Conservation (phyloP, 768 basidiomycete species). For the Terana coerulea region DNA sequence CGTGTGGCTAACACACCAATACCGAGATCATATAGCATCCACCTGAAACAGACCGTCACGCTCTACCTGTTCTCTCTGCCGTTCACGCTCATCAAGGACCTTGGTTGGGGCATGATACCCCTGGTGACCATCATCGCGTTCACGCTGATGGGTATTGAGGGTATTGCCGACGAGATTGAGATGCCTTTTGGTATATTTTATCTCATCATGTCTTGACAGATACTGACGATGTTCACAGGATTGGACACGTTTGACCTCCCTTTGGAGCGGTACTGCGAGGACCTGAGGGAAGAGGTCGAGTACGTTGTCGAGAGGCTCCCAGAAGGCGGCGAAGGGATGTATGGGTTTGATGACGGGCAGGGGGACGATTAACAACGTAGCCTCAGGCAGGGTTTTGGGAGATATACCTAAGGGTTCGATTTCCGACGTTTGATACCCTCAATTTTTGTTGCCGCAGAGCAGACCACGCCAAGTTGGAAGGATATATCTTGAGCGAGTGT, state of each 20-base stretch:
- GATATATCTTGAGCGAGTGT: neutral
- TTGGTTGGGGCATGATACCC: slow-evolving; percentile 84
- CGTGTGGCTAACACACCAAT: slow-evolving; percentile 88
- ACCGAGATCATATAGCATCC: slow-evolving; percentile 78
- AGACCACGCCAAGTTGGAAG: too few species aligned
- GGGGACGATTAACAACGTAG: slow-evolving; percentile 79
- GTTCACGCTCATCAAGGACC: slow-evolving; percentile 75
- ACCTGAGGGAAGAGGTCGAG: slow-evolving; percentile 83
- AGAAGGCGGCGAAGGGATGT: slow-evolving; percentile 68
- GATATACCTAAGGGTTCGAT: neutral
- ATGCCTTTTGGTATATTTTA: slow-evolving; percentile 78
- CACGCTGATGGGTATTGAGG: slow-evolving; percentile 93
- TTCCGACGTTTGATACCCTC: neutral
- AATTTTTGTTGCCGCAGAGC: neutral
- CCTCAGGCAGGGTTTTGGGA: too few species aligned
- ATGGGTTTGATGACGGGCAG: slow-evolving; percentile 76
- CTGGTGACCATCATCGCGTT: slow-evolving; percentile 84
- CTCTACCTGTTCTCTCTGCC: slow-evolving; percentile 91
- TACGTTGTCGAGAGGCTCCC: slow-evolving; percentile 69
- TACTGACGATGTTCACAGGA: slow-evolving; percentile 1
- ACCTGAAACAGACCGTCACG: slow-evolving; percentile 93
- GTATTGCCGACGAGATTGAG: slow-evolving; percentile 93
- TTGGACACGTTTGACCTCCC: slow-evolving; percentile 66
- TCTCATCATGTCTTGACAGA: neutral
- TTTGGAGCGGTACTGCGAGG: slow-evolving; percentile 80